A percentile compares a stretch with the other conserved stretches of the same genome.
Conservation (phyloP, 2,329 filamentous ascomycete species). For the Fusarium armeniacum region DNA sequence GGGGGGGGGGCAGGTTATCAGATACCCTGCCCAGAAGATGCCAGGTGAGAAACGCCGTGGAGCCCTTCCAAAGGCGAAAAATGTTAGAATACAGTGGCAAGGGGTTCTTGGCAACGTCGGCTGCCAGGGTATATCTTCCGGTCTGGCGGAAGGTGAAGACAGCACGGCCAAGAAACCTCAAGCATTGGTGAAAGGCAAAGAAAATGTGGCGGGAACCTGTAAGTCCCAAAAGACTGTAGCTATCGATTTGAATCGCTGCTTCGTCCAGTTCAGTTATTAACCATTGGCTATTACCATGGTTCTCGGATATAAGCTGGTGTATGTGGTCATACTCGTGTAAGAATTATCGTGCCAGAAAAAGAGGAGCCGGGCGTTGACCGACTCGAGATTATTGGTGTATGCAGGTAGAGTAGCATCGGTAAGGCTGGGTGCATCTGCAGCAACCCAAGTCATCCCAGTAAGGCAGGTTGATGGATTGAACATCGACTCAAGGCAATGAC, state of each 20-base stretch:
- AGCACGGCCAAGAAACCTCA: constrained; percentile 28
- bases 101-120: constrained; percentile 19
- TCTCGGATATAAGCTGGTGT: constrained; percentile 22
- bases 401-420: constrained; percentile 21
- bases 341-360: constrained; percentile 16
- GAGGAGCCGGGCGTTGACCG: constrained; percentile 22
- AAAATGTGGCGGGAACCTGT: constrained; percentile 1
- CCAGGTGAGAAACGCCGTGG: constrained; percentile 34
- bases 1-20: constrained; percentile 19
- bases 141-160: constrained; percentile 19
- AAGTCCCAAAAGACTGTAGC: constrained; percentile 18
- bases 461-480: constrained; percentile 9
- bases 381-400: constrained; percentile 16
- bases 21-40: constrained; percentile 24
- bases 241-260: constrained; percentile 31
- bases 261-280: constrained; percentile 33
- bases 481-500: constrained; percentile 10
- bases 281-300: constrained; percentile 38
- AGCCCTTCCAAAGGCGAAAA: constrained; percentile 22
- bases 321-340: constrained; percentile 26
- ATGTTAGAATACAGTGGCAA: constrained; percentile 40
- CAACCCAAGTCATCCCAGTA: constrained; percentile 22
- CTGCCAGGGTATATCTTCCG: constrained; percentile 29
- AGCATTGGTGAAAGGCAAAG: constrained; percentile 11
- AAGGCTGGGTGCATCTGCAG: constrained; percentile 37